A percentile compares a stretch with the other conserved stretches of the same genome.
Evolutionary conservation across 202 grass and related monocot species (phyloP).

Genomic region (Carex arenaria): DNA sequence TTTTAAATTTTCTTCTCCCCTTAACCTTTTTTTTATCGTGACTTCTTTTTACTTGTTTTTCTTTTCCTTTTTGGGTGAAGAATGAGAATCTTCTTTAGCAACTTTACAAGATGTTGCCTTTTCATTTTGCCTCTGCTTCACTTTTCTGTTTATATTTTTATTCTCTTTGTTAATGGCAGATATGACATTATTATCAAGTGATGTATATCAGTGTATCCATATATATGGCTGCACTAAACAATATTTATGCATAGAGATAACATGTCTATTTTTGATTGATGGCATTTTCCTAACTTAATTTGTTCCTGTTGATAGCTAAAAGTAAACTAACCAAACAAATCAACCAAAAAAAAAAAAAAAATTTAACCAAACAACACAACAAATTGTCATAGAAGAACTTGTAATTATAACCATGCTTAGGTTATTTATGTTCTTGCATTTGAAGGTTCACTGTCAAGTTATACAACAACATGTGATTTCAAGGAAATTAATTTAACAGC

Average conservation of each 20-base stretch:
- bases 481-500: background rate
- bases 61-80: slow-evolving; percentile 32
- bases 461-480: background rate
- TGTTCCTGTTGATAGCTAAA: background rate
- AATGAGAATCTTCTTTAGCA: slow-evolving; percentile 34
- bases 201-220: slow-evolving; percentile 38
- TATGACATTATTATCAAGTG: slow-evolving; percentile 50
- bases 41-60: slow-evolving; percentile 32
- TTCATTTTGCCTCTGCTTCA: slow-evolving; percentile 21
- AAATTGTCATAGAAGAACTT: background rate
- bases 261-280: slow-evolving; percentile 1
- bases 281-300: background rate
- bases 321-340: background rate
- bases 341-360: background rate
- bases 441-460: background rate
- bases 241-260: slow-evolving; percentile 34
- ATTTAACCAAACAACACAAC: background rate
- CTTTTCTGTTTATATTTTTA: slow-evolving; percentile 41
- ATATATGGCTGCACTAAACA: slow-evolving; percentile 17
- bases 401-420: background rate
- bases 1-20: slow-evolving; percentile 11
- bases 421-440: background rate
- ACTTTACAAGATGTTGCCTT: slow-evolving; percentile 28
- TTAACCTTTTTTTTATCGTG: slow-evolving; percentile 35
- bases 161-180: slow-evolving; percentile 42